Conservation (phyloP, 176 grass and related monocot species). For the Ananas comosus region DNA sequence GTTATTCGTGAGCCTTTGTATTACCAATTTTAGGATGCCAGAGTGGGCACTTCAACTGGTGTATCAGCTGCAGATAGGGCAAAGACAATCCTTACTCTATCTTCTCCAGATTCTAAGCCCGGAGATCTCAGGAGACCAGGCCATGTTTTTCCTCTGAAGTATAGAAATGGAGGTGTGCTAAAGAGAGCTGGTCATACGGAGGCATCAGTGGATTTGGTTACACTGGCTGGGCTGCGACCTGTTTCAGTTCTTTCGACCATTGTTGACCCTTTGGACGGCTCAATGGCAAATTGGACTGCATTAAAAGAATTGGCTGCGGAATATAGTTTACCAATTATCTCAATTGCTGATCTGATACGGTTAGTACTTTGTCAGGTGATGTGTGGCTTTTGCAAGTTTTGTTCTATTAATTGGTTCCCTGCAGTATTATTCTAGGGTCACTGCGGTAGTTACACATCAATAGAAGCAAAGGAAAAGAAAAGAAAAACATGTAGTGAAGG, state of each 20-base stretch:
- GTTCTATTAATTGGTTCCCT: too few species aligned
- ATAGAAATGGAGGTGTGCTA: conserved; percentile 65
- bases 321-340: conserved; percentile 69
- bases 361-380: conserved; percentile 58
- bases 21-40: conserved; percentile 56
- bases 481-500: too few species aligned
- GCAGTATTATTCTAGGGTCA: too few species aligned
- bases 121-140: conserved; percentile 71
- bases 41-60: conserved; percentile 49
- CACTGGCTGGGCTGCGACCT: conserved; percentile 43
- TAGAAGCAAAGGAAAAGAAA: too few species aligned
- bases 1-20: neutral
- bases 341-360: conserved; percentile 84
- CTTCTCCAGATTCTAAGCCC: conserved; percentile 74
- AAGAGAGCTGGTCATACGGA: conserved; percentile 77
- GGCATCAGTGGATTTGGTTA: conserved; percentile 71
- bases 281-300: conserved; percentile 39
- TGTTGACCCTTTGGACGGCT: conserved; percentile 66
- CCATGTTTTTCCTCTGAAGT: conserved; percentile 80
- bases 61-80: conserved; percentile 79
- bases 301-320: conserved; percentile 52
- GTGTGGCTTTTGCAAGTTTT: conserved; percentile 11
- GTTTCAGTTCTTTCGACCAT: conserved; percentile 72
- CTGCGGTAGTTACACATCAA: too few species aligned
- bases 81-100: conserved; percentile 63